Conservation (phyloP, 345 rosid genomes). For the Populus pruinosa region DNA sequence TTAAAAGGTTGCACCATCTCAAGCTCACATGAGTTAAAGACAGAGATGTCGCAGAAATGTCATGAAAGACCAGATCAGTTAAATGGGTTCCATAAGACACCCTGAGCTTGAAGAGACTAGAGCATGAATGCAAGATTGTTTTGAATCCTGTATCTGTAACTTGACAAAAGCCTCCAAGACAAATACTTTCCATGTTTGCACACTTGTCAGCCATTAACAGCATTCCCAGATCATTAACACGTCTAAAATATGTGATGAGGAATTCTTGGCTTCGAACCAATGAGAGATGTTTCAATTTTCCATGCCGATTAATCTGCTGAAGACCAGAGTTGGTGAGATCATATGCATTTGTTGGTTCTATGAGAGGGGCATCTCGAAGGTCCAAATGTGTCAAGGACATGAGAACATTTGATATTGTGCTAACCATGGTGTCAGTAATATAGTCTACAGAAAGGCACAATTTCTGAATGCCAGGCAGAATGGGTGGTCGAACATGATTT, state of each 20-base stretch:
- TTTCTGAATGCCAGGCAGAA: constrained; percentile 62
- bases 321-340: constrained; percentile 88
- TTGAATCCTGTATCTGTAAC: constrained; percentile 87
- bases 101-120: constrained; percentile 65
- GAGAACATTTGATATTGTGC: constrained; percentile 68
- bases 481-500: constrained; percentile 32
- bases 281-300: constrained; percentile 77
- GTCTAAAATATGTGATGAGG: constrained; percentile 56
- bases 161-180: constrained; percentile 83
- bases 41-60: constrained; percentile 73
- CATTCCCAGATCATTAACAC: constrained; percentile 89
- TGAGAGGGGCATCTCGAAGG: constrained; percentile 77
- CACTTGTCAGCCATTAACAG: constrained; percentile 89
- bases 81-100: constrained; percentile 70
- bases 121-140: constrained; percentile 81
- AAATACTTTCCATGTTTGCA: constrained; percentile 73
- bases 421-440: constrained; percentile 66
- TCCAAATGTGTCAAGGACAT: constrained; percentile 68
- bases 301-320: constrained; percentile 68
- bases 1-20: constrained; percentile 84
- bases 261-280: constrained; percentile 81
- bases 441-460: constrained; percentile 75
- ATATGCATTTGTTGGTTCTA: constrained; percentile 55
- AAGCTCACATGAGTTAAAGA: constrained; percentile 71
- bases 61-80: constrained; percentile 88